Evolutionary conservation across 192 early-diverging fungal species (phyloP), one percentile per base, ranked within the genome.

Genomic region (Coemansia sp.): DNA sequence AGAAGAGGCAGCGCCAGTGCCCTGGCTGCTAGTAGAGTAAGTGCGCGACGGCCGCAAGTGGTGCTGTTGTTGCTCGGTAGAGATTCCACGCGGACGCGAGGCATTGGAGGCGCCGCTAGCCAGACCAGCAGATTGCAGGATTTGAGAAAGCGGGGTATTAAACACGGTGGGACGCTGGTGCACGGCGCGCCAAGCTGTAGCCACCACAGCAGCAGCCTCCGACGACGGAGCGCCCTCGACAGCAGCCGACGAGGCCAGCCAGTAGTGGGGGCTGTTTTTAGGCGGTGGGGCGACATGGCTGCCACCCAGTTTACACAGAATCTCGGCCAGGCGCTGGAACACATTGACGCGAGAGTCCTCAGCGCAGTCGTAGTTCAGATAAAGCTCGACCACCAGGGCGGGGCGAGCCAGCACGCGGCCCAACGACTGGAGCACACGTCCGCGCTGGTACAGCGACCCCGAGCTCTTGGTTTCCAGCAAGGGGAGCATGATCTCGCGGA

Each of bases 351-450:
- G 72, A 9, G 92, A 89, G 68, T 94, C 89, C 42, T 87, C 74
- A 59, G 93, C 88, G 71, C 96, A 98, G 79, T 98, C 96, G 62
- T 96, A 96, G 83, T 98, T 98, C 3, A 98, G 80, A 65, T 95
- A 98, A 27, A 98, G 87, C 69, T 98, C 96, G 4, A 98, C 94
- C 4, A 96, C 71, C 4, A 92, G 80, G 38, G 89, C 85, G 20
- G 93, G 92, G 43, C 94, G 90, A 24, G 79, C 70, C 51, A 93
- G 82, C 24, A 96, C 84, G 25, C 87, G 83, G 2, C 74, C 65
- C 29, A 98, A 79, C 7, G 89, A 71, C 69, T 90, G 90, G 29
- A 98, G 69, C 38, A 98, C 60, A 0, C 90, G 89, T 5, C 82
- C 85, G 29, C 93, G 88, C 76, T 96, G 94, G 15, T 85, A 65